Conservation (phyloP, 805 yeast genomes). For the Candida methanosorbosa region DNA sequence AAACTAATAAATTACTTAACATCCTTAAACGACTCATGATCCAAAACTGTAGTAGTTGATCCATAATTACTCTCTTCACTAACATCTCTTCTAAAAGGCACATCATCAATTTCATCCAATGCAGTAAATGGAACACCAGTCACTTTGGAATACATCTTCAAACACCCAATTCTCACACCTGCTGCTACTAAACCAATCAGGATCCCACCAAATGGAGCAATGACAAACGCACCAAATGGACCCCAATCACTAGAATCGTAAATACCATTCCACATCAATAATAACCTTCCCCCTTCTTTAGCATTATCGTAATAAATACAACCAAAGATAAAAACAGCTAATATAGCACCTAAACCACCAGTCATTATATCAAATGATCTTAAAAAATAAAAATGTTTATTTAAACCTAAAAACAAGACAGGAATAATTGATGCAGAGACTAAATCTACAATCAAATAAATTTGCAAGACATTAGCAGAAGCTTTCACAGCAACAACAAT, state of each 20-base stretch:
- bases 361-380: constrained; percentile 74
- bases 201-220: constrained; percentile 79
- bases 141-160: constrained; percentile 24
- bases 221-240: constrained; percentile 89
- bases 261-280: constrained; percentile 73
- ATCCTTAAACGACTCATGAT: constrained; percentile 4
- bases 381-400: constrained; percentile 50
- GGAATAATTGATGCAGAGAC: constrained; percentile 86
- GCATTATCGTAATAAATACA: constrained; percentile 69
- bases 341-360: constrained; percentile 77
- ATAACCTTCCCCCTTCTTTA: constrained; percentile 64
- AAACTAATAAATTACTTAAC: neutral
- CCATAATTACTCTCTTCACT: too few species aligned
- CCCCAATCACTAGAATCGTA: constrained; percentile 81
- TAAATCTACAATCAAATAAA: constrained; percentile 85
- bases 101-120: constrained; percentile 28
- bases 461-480: constrained; percentile 77
- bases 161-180: constrained; percentile 33
- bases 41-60: constrained; percentile 1
- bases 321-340: constrained; percentile 79
- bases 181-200: constrained; percentile 46
- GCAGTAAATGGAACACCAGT: constrained; percentile 35
- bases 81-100: too few species aligned
- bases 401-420: constrained; percentile 69
- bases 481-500: constrained; percentile 76